A percentile compares a stretch with the other conserved stretches of the same genome.
Conservation (phyloP, 768 basidiomycete species). For the Termitomyces sp. region DNA sequence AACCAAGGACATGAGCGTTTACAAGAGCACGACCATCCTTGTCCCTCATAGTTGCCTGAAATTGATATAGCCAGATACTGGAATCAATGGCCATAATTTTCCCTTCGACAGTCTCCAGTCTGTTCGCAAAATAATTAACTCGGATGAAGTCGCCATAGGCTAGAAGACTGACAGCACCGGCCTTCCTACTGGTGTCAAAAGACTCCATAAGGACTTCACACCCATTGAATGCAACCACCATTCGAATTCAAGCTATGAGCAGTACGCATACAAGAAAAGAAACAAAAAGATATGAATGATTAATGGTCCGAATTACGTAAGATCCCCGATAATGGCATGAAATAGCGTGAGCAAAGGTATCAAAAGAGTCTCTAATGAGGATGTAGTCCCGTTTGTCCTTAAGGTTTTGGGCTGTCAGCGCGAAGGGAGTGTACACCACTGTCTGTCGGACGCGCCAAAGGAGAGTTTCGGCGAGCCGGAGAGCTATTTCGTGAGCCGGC, state of each 20-base stretch:
- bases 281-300: neutral
- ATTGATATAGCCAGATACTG: slow-evolving; percentile 99
- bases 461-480: slow-evolving; percentile 48
- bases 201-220: slow-evolving; percentile 94
- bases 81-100: slow-evolving; percentile 96
- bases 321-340: slow-evolving; percentile 6
- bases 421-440: slow-evolving; percentile 22
- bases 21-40: slow-evolving; percentile 87
- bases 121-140: slow-evolving; percentile 21
- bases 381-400: slow-evolving; percentile 6
- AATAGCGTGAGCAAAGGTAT: slow-evolving; percentile 1
- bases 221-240: slow-evolving; percentile 54
- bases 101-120: slow-evolving; percentile 93
- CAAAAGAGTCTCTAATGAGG: neutral
- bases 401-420: slow-evolving; percentile 30
- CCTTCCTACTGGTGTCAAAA: slow-evolving; percentile 88
- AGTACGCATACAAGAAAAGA: neutral
- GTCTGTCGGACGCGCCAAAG: slow-evolving; percentile 30
- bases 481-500: slow-evolving; percentile 45
- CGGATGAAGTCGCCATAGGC: neutral
- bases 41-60: slow-evolving; percentile 98
- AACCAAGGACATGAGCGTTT: slow-evolving; percentile 93
- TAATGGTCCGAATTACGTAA: slow-evolving; percentile 10
- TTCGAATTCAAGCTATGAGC: neutral
- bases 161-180: slow-evolving; percentile 67